A percentile compares a stretch with the other conserved stretches of the same genome.
These are phyloP conservation scores for Blastobotrys chiropterorum DNA, from an alignment of 805 yeast species.

Conservation along the genomic window DNA sequence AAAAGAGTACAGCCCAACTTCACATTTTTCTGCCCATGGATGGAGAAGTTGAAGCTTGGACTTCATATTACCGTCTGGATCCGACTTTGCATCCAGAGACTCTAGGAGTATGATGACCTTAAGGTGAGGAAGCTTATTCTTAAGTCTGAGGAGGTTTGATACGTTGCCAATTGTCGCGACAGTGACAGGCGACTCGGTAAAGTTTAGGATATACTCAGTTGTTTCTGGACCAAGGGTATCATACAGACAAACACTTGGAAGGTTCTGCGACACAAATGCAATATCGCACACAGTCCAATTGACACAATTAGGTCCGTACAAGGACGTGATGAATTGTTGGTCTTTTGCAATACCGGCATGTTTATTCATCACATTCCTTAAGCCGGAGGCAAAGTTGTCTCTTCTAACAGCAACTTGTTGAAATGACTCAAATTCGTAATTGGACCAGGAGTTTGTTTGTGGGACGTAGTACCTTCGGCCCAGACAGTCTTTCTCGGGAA, in stretches of 20 bases:
- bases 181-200: conserved; percentile 59
- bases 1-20: conserved; percentile 37
- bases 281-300: conserved; percentile 66
- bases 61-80: conserved; percentile 27
- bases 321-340: conserved; percentile 15
- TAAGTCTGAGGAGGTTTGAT: conserved; percentile 40
- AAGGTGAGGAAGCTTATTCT: conserved; percentile 37
- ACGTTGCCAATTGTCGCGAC: conserved; percentile 50
- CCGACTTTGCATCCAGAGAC: conserved; percentile 28
- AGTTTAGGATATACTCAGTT: conserved; percentile 52
- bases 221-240: conserved; percentile 57
- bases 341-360: conserved; percentile 18
- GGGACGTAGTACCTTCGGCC: conserved; percentile 35
- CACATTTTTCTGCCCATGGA: conserved; percentile 24
- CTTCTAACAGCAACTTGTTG: conserved; percentile 38
- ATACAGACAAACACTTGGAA: conserved; percentile 48
- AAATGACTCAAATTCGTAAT: conserved; percentile 42
- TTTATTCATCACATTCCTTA: conserved; percentile 36
- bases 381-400: conserved; percentile 49
- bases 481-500: conserved; percentile 32
- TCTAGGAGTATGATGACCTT: conserved; percentile 56
- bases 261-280: conserved; percentile 56
- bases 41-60: conserved; percentile 25
- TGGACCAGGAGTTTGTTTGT: conserved; percentile 32
- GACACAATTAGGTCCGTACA: conserved; percentile 30